A percentile compares a stretch with the other conserved stretches of the same genome.
These are phyloP conservation scores for Ganoderma sinense DNA, from an alignment of 1,284 basidiomycete genomes.

Conservation along the genomic window DNA sequence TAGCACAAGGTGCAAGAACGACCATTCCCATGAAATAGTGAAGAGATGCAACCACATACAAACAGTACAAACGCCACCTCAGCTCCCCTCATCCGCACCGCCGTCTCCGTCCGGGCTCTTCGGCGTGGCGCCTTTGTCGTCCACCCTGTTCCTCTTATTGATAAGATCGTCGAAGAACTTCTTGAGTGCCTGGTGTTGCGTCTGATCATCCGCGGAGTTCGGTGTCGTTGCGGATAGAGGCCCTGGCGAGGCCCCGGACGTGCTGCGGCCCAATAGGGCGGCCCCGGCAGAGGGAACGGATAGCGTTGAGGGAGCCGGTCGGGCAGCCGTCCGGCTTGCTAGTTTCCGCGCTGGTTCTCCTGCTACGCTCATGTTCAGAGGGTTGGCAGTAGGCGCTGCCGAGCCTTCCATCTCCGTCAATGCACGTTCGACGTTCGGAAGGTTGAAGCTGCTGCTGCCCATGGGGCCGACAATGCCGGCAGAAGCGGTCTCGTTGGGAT, in stretches of 20 bases:
- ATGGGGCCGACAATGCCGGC: constrained; percentile 89
- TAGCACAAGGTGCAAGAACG: background rate
- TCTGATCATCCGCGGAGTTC: constrained; percentile 61
- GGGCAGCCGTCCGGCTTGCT: constrained; percentile 31
- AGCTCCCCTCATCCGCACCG: constrained; percentile 46
- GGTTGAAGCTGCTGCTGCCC: constrained; percentile 80
- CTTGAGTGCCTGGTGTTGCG: constrained; percentile 83
- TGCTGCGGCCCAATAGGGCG: constrained; percentile 27
- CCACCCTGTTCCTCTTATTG: constrained; percentile 66
- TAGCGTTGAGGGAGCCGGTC: constrained; percentile 32
- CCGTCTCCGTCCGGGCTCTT: constrained; percentile 41
- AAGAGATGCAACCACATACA: background rate
- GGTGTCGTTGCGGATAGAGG: constrained; percentile 46
- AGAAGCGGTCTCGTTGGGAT: constrained; percentile 64
- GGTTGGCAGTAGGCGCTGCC: constrained; percentile 29
- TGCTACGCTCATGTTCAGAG: constrained; percentile 32
- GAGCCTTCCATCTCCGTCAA: constrained; percentile 86
- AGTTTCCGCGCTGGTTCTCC: constrained; percentile 36
- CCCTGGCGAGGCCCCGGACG: constrained; percentile 47
- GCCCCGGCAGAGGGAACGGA: constrained; percentile 34
- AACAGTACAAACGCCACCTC: constrained; percentile 10
- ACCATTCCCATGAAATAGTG: background rate
- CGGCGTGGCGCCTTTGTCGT: constrained; percentile 34
- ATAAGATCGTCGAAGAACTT: constrained; percentile 88
- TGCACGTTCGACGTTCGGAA: constrained; percentile 88